Evolutionary conservation across 2,329 filamentous ascomycete species (phyloP).

Genomic region (Cercospora zeae-maydis): DNA sequence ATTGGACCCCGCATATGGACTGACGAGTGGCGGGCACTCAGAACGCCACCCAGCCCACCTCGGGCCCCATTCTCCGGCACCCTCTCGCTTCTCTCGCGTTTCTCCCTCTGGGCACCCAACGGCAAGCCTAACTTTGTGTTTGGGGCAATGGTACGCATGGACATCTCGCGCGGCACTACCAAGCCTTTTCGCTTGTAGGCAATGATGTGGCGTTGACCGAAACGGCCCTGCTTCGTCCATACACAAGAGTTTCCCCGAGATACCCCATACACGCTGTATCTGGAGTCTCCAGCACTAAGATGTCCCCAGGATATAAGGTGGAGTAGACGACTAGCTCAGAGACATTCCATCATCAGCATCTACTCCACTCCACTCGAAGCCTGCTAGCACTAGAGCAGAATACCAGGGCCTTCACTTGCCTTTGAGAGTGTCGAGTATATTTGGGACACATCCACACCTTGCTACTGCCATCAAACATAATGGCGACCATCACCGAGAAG

Average conservation of each 20-base stretch:
- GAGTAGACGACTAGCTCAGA: slow-evolving; percentile 1
- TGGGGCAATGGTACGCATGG: background rate
- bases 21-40: background rate
- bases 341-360: background rate
- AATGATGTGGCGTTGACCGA: background rate
- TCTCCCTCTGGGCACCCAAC: background rate
- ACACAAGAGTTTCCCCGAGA: background rate
- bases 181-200: background rate
- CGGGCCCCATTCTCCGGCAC: background rate
- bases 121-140: background rate
- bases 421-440: background rate
- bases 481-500: background rate
- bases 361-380: background rate
- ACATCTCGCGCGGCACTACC: background rate
- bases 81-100: background rate
- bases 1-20: background rate
- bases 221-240: background rate
- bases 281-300: background rate
- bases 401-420: background rate
- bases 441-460: background rate
- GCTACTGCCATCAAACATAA: background rate
- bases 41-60: background rate
- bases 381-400: background rate
- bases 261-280: background rate
- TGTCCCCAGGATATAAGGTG: slow-evolving; percentile 1